Evolutionary conservation across 2,329 filamentous ascomycete genomes (phyloP), one percentile per base, ranked within the genome.

Genomic region (Ophiostoma novo-ulmi): DNA sequence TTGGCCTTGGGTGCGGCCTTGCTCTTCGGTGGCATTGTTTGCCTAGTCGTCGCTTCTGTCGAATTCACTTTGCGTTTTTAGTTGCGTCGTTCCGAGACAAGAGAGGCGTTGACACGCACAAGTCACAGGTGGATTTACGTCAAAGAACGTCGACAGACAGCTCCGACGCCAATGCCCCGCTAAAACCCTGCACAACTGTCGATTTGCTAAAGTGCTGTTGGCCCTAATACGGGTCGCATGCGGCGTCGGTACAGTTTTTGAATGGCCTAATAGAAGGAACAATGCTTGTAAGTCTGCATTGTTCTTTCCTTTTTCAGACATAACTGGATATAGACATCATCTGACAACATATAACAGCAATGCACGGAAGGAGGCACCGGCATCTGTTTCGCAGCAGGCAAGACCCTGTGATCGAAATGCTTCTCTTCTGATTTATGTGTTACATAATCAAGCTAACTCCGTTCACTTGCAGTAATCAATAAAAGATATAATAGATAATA

Each of bases 1-100:
- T 78, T 78, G 73, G 77, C 71, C 76, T 71, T 74, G 20, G 73
- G 69, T 48, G 70, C 70, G 70, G 71, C 76, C 74, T 78, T 78
- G 69, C 75, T 74, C 73, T 78, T 78, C 70, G 78, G 75, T 72
- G 78, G 78, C 78, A 79, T 79, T 70, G 74, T 77, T 69, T 70
- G 71, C 71, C 71, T 41, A 38, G 14, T 38, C 20, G n/a, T 38
- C 52, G 36, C 22, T 41, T 64, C 31, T 67, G 20, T 44, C 13
- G 58, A 31, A 8, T 63, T 63, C 58, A 35, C 58, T 35, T 17
- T 67, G 68, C 26, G 14, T 13, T 3, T 26, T n/a, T 61, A 20
- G 20, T 58, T 58, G 44, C 52, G 11, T 41, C 36, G 26, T 38
- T 64, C 14, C 20, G 65, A 41, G 68, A 22, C 35, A 17, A 17